A percentile compares a stretch with the other conserved stretches of the same genome.
phyloP scores from a whole-genome alignment of 2,329 filamentous ascomycete species.

The Aspergillaceae sp. region DNA sequence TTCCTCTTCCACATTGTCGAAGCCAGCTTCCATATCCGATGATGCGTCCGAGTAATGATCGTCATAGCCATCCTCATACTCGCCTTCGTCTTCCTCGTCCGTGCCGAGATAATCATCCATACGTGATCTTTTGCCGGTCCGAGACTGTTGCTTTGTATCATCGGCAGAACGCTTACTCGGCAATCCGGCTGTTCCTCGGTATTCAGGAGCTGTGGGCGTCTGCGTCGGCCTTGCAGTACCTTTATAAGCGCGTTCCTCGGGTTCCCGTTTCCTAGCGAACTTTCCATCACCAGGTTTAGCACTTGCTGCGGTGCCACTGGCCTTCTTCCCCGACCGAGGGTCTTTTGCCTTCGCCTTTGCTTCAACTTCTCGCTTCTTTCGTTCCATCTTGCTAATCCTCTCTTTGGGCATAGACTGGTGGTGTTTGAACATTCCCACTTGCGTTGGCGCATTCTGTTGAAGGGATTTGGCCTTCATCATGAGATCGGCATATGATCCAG shows the following conservation, averaged over 20 bases:
- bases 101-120: constrained; percentile 39
- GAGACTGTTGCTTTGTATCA: constrained; percentile 16
- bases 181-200: constrained; percentile 37
- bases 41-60: constrained; percentile 38
- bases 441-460: constrained; percentile 37
- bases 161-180: constrained; percentile 17
- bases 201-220: constrained; percentile 19
- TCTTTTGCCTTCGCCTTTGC: constrained; percentile 35
- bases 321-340: constrained; percentile 22
- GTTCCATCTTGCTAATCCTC: constrained; percentile 48
- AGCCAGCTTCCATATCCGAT: constrained; percentile 45
- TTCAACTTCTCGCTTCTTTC: constrained; percentile 37
- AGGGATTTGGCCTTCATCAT: constrained; percentile 51
- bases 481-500: constrained; percentile 52
- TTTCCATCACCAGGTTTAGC: constrained; percentile 14
- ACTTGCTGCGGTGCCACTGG: constrained; percentile 9
- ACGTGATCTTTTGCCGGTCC: constrained; percentile 17
- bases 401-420: constrained; percentile 44
- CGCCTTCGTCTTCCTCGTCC: constrained; percentile 41
- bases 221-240: constrained; percentile 29
- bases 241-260: constrained; percentile 28
- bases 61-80: constrained; percentile 31
- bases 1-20: constrained; percentile 39
- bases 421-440: constrained; percentile 49
- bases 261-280: constrained; percentile 23